These are phyloP conservation scores for Globisporangium perplexum DNA, from an alignment of 352 stramenopile species.

Conservation along the genomic window DNA sequence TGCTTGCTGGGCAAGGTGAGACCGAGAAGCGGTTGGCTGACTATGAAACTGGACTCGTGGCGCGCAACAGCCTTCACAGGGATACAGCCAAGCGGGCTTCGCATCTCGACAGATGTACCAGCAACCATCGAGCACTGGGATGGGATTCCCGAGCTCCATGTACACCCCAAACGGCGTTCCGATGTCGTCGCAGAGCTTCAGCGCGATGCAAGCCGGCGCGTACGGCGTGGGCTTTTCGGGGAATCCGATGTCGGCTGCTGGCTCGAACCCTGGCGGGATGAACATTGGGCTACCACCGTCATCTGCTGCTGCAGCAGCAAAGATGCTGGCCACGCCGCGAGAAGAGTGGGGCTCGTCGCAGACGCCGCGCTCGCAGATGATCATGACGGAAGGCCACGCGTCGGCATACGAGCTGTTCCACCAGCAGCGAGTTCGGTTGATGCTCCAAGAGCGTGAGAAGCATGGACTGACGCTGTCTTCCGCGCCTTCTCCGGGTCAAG, in stretches of 20 bases:
- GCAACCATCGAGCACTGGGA: neutral
- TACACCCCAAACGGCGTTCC: conserved; percentile 7
- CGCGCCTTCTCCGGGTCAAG: conserved; percentile 75
- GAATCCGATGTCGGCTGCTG: conserved; percentile 6
- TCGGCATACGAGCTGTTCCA: conserved; percentile 86
- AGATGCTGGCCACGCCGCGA: conserved; percentile 57
- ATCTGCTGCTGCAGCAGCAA: conserved; percentile 28
- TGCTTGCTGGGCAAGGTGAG: too few species aligned
- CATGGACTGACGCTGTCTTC: conserved; percentile 74
- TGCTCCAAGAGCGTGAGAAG: conserved; percentile 80
- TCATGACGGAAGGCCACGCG: conserved; percentile 73
- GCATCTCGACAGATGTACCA: conserved; percentile 11
- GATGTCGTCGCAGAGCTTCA: conserved; percentile 29
- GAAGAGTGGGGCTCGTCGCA: conserved; percentile 87
- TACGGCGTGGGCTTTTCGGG: conserved; percentile 13
- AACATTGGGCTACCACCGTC: conserved; percentile 34
- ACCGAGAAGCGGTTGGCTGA: neutral
- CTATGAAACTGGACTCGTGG: neutral
- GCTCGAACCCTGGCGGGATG: conserved; percentile 4
- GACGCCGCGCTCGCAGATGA: conserved; percentile 77
- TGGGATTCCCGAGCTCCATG: neutral
- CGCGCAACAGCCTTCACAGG: conserved; percentile 4
- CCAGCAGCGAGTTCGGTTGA: conserved; percentile 76
- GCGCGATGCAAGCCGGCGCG: conserved; percentile 14
- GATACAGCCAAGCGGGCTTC: conserved; percentile 7